These are phyloP conservation scores for Corylus avellana DNA, from an alignment of 306 rosid species.

Conservation along the genomic window DNA sequence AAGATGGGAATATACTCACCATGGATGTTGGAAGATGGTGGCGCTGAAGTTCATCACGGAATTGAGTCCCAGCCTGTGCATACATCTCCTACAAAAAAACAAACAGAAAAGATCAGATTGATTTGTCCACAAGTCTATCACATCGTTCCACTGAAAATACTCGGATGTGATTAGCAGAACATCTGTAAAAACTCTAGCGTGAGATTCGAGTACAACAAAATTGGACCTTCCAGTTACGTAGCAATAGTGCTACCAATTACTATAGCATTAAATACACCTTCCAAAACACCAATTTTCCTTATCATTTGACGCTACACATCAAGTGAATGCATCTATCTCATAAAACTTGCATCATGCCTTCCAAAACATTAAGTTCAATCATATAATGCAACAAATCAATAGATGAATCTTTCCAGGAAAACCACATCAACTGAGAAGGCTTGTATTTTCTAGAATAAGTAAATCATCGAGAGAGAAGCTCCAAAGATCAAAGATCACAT, in stretches of 20 bases:
- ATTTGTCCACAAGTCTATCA: background rate
- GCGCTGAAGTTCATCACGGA: conserved; percentile 94
- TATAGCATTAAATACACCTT: background rate
- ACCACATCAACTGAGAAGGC: too few species aligned
- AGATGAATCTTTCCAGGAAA: too few species aligned
- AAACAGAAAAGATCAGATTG: conserved; percentile 16
- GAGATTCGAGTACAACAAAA: background rate
- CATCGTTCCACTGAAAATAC: background rate
- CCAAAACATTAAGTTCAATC: background rate
- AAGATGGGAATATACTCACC: conserved; percentile 49
- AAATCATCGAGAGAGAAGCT: too few species aligned
- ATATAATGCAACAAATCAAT: too few species aligned
- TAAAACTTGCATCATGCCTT: background rate
- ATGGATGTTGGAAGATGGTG: conserved; percentile 78
- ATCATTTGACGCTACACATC: background rate
- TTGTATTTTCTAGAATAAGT: too few species aligned
- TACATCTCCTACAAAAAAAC: conserved; percentile 81
- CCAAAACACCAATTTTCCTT: background rate
- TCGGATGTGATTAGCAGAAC: background rate
- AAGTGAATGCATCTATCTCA: background rate
- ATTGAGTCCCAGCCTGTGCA: conserved; percentile 89
- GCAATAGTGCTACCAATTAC: background rate
- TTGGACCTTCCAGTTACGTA: background rate
- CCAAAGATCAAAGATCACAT: too few species aligned
- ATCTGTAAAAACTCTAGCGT: background rate